Percentiles rank a stretch among this genome's conserved stretches.
Evolutionary conservation across 169 alveolate species (phyloP).

Genomic region (Plasmodium knowlesi): DNA sequence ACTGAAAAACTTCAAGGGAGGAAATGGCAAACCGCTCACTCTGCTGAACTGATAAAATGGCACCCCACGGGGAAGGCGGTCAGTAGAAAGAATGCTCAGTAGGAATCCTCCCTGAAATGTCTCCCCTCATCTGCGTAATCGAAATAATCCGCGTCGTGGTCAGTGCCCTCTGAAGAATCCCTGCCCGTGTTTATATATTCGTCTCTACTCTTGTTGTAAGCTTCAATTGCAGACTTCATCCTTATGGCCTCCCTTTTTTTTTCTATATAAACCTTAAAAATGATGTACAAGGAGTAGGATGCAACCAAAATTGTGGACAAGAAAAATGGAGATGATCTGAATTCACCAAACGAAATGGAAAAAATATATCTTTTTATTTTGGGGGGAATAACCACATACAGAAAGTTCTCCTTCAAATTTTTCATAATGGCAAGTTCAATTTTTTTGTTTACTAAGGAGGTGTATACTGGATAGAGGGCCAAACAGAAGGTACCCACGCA

Average conservation of each 20-base stretch:
- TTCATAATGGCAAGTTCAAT: constrained; percentile 19
- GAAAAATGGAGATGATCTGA: constrained; percentile 61
- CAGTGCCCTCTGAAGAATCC: constrained; percentile 47
- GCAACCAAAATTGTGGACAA: constrained; percentile 67
- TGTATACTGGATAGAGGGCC: constrained; percentile 35
- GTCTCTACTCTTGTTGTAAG: constrained; percentile 56
- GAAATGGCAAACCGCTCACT: neutral
- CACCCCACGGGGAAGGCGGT: neutral
- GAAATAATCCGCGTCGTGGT: constrained; percentile 9
- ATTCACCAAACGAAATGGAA: constrained; percentile 38
- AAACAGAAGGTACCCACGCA: constrained; percentile 48
- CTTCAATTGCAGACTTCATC: constrained; percentile 62
- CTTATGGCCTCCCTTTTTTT: constrained; percentile 70
- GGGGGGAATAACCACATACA: constrained; percentile 10
- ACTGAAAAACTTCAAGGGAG: constrained; percentile 2
- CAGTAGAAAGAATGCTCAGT: neutral
- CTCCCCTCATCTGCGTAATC: constrained; percentile 24
- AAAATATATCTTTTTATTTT: constrained; percentile 25
- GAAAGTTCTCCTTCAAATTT: constrained; percentile 39
- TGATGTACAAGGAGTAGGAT: constrained; percentile 69
- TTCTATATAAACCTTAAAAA: constrained; percentile 74
- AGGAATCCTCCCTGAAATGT: constrained; percentile 19
- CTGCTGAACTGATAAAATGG: neutral
- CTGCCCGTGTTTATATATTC: constrained; percentile 69
- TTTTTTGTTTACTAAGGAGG: constrained; percentile 36